Conservation (phyloP, 1,284 basidiomycete species). For the Melampsora americana region DNA sequence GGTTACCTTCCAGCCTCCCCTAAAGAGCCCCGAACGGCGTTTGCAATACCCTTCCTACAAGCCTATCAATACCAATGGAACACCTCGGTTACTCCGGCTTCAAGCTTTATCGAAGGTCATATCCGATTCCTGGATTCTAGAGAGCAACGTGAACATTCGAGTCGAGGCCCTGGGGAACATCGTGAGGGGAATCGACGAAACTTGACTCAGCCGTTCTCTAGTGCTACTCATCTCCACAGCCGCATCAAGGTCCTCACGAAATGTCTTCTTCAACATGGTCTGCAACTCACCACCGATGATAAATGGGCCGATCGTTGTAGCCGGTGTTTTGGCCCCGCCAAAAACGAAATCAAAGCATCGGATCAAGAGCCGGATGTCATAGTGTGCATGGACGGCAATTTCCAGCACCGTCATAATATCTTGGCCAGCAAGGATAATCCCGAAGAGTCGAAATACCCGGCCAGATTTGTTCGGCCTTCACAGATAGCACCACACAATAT, state of each 20-base stretch:
- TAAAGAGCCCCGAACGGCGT: not conserved
- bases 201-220: conserved; percentile 4
- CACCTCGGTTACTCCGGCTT: not conserved
- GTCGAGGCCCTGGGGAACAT: not conserved
- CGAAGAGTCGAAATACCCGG: not conserved
- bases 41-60: not conserved
- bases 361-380: not conserved
- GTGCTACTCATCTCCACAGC: not conserved
- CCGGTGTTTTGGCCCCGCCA: conserved; percentile 9
- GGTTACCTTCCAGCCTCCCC: conserved; percentile 11
- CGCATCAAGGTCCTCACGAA: not conserved
- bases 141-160: not conserved
- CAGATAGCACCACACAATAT: not conserved
- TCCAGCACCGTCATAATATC: conserved; percentile 19
- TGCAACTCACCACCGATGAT: not conserved
- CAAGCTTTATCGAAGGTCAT: not conserved
- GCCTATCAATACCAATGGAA: conserved; percentile 11
- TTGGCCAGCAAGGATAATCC: conserved; percentile 19
- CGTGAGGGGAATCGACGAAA: not conserved
- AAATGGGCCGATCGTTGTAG: not conserved
- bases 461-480: not conserved
- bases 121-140: not conserved
- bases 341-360: not conserved
- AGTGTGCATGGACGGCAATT: conserved; percentile 17
- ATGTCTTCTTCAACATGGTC: not conserved